Evolutionary conservation across 306 rosid species (phyloP).

Genomic region (Rosa rugosa): DNA sequence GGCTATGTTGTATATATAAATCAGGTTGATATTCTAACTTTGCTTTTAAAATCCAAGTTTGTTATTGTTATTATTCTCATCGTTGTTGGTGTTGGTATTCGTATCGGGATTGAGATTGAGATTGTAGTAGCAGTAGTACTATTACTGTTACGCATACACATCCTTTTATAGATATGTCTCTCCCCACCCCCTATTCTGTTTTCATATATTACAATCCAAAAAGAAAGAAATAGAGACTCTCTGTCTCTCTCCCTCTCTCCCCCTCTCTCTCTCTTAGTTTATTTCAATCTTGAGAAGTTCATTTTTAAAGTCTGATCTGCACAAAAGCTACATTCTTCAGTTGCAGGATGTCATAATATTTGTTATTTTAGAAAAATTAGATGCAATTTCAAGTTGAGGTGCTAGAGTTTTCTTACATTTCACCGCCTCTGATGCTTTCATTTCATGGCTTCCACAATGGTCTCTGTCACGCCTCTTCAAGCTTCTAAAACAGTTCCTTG

Average conservation of each 20-base stretch:
- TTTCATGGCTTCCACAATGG: neutral
- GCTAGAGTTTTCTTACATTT: neutral
- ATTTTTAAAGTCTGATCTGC: neutral
- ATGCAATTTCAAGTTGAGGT: neutral
- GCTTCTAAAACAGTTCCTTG: neutral
- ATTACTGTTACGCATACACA: neutral
- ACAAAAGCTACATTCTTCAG: neutral
- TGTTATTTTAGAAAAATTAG: neutral
- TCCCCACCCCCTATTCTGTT: neutral
- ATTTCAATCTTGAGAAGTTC: too few species aligned
- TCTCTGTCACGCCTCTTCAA: neutral
- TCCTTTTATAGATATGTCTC: too few species aligned
- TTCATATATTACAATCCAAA: too few species aligned
- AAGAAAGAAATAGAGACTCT: too few species aligned
- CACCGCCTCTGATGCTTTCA: neutral
- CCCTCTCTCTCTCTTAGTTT: neutral
- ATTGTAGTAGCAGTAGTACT: neutral
- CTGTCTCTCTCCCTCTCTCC: too few species aligned
- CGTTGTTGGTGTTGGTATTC: neutral
- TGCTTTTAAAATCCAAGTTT: slow-evolving; percentile 4
- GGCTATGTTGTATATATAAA: slow-evolving; percentile 78
- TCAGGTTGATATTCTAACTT: slow-evolving; percentile 33
- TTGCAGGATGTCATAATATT: neutral
- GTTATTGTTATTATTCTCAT: neutral
- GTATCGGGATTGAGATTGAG: neutral